Percentiles rank a stretch among this genome's conserved stretches.
Conservation (phyloP, 2,329 filamentous ascomycete species). For the Colletotrichum siamense region DNA sequence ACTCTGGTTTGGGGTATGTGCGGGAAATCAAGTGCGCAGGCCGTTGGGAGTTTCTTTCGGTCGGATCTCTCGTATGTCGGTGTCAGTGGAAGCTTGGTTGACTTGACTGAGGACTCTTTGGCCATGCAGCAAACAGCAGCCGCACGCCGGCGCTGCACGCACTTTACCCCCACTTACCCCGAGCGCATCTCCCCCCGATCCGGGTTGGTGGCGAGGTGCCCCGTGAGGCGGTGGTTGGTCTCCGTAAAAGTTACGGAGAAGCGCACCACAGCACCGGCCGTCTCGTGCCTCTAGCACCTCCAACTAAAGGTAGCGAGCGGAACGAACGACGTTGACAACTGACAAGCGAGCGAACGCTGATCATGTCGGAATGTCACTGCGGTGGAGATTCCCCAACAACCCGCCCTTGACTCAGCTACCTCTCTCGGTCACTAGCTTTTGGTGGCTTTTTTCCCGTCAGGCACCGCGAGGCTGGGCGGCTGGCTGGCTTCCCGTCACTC, state of each 20-base stretch:
- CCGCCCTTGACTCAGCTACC: not conserved
- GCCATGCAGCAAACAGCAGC: not conserved
- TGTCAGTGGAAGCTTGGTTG: not conserved
- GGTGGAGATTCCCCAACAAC: not conserved
- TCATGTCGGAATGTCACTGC: not conserved
- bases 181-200: not conserved
- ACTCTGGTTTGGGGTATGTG: not conserved
- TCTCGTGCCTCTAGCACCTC: not conserved
- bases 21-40: not conserved
- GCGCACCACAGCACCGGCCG: not conserved
- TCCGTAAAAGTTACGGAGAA: not conserved
- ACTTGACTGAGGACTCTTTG: not conserved
- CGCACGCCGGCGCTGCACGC: not conserved
- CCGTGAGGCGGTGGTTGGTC: not conserved
- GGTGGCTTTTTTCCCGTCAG: not conserved
- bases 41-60: not conserved
- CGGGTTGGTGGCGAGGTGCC: not conserved
- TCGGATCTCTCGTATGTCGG: not conserved
- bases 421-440: not conserved
- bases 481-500: not conserved
- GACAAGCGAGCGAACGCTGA: not conserved
- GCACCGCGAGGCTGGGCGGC: not conserved
- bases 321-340: not conserved
- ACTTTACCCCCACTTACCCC: not conserved
- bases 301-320: not conserved